phyloP scores from a whole-genome alignment of 208 protist species.

The Leishmania aethiopica region DNA sequence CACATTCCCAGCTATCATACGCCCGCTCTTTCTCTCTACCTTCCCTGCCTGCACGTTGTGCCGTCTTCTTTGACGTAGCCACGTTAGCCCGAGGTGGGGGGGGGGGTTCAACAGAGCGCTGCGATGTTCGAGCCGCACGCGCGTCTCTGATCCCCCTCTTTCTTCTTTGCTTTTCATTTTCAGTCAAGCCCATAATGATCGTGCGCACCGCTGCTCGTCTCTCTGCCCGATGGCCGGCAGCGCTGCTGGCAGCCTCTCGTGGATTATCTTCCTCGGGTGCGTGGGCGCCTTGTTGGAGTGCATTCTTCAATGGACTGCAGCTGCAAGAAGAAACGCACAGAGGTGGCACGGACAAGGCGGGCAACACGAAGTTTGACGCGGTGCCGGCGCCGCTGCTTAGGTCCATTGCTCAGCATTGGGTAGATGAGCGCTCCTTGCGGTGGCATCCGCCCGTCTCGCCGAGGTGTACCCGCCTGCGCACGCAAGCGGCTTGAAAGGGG shows the following conservation, averaged over 20 bases:
- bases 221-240: background rate
- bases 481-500: background rate
- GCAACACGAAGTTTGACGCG: background rate
- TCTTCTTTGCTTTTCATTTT: background rate
- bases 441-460: background rate
- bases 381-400: conserved; percentile 8
- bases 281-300: background rate
- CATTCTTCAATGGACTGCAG: conserved; percentile 4
- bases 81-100: background rate
- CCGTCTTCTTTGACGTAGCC: background rate
- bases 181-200: background rate
- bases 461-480: conserved; percentile 18
- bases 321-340: background rate
- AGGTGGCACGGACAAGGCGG: background rate
- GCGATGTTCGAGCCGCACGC: background rate
- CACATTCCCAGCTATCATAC: background rate
- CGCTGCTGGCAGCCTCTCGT: background rate
- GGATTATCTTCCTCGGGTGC: background rate
- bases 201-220: background rate
- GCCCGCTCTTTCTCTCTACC: background rate
- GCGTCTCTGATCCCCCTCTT: background rate
- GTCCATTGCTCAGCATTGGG: conserved; percentile 25
- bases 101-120: background rate
- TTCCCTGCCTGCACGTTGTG: background rate
- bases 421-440: conserved; percentile 8